Base-by-base conservation (phyloP, 192 early-diverging fungal genomes). In the Geranomyces variabilis region DNA sequence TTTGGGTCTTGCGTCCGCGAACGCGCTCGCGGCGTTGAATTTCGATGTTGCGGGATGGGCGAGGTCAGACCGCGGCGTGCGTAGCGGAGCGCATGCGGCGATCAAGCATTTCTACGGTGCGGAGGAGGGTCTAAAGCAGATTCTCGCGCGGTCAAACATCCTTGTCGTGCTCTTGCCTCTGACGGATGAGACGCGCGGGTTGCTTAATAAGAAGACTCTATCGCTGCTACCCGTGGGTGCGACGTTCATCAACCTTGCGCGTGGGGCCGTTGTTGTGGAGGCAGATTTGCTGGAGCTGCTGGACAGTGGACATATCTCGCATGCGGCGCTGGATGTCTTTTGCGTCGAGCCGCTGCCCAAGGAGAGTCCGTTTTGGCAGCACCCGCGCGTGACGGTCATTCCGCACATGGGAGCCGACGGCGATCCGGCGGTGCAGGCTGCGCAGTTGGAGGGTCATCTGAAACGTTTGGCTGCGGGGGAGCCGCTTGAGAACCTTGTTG, bases 401-500 rank as follows among this genome's bases (percentile, higher is more conserved):
- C 59, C 59, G 22, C 59, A 61, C 33, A 34, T 61, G 51, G 51
- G 51, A 3, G 51, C 51, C 15, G 51, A 53, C 51, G 51, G 51
- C 3, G 51, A 53, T 17, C 51, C 51, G 17, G n/a, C 24, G 24
- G 24, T 26, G n/a, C 51, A 53, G 24, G 51, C 51, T 53, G 19
- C 51, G n/a, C 51, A 53, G 7, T 24, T 53, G 24, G n/a, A 53
- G 7, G 51, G 24, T 53, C 51, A 53, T 17, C 17, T 53, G 7
- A 24, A 26, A 7, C 51, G 51, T 24, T 17, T 53, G 51, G 51
- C 51, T 24, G 51, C 51, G 15, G 51, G 51, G 15, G 51, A 53
- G 24, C 19, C 51, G 17, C 3, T 53, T 3, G n/a, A 24, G 51
- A 53, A 53, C 51, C 24, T 53, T 7, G 51, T 53, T 7, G 51